A percentile compares a stretch with the other conserved stretches of the same genome.
Evolutionary conservation across 495 filamentous ascomycete genomes (phyloP).

Genomic region (Hypoxylon fuscum): DNA sequence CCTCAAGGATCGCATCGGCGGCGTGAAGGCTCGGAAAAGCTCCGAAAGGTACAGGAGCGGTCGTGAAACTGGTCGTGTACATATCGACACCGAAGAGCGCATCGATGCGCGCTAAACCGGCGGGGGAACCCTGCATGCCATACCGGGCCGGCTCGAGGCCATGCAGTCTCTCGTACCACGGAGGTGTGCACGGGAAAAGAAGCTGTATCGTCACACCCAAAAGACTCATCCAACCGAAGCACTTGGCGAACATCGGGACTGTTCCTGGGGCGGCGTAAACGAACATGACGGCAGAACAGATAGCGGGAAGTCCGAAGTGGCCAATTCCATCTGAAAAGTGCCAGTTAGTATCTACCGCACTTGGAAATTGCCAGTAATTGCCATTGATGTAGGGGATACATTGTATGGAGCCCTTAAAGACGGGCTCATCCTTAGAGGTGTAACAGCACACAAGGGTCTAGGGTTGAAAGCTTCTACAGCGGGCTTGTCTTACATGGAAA

Average conservation of each 20-base stretch:
- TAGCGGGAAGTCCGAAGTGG: slow-evolving; percentile 83
- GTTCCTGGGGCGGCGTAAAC: slow-evolving; percentile 88
- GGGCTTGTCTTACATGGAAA: slow-evolving; percentile 66
- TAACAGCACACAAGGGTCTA: background rate
- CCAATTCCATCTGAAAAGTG: slow-evolving; percentile 70
- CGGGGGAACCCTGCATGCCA: slow-evolving; percentile 84
- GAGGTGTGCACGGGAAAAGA: slow-evolving; percentile 89
- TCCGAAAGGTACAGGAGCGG: slow-evolving; percentile 90
- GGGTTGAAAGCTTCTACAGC: background rate
- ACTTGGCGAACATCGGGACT: slow-evolving; percentile 80
- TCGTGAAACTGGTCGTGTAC: slow-evolving; percentile 89
- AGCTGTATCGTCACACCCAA: slow-evolving; percentile 85
- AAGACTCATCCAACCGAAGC: slow-evolving; percentile 93
- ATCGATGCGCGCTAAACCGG: slow-evolving; percentile 89
- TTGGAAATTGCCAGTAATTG: no score
- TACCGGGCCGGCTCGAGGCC: slow-evolving; percentile 89
- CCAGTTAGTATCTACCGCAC: no score
- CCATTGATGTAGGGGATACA: background rate
- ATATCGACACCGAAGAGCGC: slow-evolving; percentile 86
- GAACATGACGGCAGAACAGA: slow-evolving; percentile 81
- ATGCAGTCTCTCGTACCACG: slow-evolving; percentile 93
- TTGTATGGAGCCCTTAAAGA: background rate
- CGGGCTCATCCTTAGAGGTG: background rate
- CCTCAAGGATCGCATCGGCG: slow-evolving; percentile 84
- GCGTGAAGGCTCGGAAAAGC: slow-evolving; percentile 93